phyloP scores from a whole-genome alignment of 129 eudicot genomes.

The Flaveria sonorensis region DNA sequence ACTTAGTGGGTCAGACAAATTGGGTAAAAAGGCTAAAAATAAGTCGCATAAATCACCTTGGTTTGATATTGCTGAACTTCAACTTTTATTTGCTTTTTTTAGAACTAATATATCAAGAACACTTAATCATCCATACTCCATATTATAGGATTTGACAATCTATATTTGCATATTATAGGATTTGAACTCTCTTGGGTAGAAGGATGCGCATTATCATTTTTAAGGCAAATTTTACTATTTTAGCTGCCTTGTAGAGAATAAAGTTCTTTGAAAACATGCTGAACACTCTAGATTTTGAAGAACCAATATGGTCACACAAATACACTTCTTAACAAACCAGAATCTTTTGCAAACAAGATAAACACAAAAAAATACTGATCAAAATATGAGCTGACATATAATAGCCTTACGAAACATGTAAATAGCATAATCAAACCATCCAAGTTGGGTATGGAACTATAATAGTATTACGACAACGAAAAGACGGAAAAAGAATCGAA shows the following conservation, averaged over 20 bases:
- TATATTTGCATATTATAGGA: too few species aligned
- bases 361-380: neutral
- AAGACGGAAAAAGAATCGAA: constrained; percentile 23
- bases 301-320: constrained; percentile 3
- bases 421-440: constrained; percentile 43
- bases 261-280: neutral
- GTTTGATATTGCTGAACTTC: neutral
- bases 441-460: constrained; percentile 42
- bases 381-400: neutral
- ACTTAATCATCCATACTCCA: too few species aligned
- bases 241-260: neutral
- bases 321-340: constrained; percentile 1
- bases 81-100: too few species aligned
- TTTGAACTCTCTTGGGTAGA: too few species aligned
- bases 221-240: too few species aligned
- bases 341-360: constrained; percentile 9
- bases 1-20: neutral
- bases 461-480: constrained; percentile 22
- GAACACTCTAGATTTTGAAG: neutral
- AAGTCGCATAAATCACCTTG: neutral
- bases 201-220: too few species aligned
- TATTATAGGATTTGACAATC: too few species aligned
- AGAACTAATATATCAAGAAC: too few species aligned
- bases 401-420: constrained; percentile 28
- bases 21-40: neutral